Conservation (phyloP, 140 eudicot species). For the Bidens hawaiensis region DNA sequence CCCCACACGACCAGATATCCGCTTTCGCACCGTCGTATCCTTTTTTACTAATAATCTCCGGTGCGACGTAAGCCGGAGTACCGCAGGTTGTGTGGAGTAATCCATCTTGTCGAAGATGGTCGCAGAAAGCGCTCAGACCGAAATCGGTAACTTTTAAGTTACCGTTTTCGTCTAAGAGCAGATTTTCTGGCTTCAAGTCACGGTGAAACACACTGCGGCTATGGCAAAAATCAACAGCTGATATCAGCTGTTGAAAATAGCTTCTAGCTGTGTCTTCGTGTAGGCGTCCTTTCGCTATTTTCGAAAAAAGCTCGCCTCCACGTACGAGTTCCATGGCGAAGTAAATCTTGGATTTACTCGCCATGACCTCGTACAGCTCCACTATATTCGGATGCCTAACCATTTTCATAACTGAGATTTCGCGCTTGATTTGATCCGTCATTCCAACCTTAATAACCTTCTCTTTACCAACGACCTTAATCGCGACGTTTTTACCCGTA, state of each 20-base stretch:
- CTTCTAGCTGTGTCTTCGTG: conserved; percentile 57
- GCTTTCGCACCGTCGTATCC: conserved; percentile 86
- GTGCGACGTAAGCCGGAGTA: conserved; percentile 88
- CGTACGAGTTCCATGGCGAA: conserved; percentile 77
- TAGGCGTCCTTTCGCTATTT: conserved; percentile 49
- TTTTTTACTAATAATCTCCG: conserved; percentile 73
- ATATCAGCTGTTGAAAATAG: conserved; percentile 73
- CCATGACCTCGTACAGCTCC: conserved; percentile 77
- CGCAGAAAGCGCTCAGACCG: conserved; percentile 70
- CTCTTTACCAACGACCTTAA: conserved; percentile 76
- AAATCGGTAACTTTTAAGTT: conserved; percentile 79
- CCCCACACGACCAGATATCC: conserved; percentile 93
- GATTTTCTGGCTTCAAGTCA: conserved; percentile 78
- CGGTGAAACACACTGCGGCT: conserved; percentile 93
- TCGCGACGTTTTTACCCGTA: conserved; percentile 65
- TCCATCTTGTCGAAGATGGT: conserved; percentile 67
- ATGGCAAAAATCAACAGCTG: conserved; percentile 88
- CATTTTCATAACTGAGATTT: conserved; percentile 82
- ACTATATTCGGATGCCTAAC: conserved; percentile 79
- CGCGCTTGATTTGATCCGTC: conserved; percentile 85
- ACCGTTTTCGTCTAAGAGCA: conserved; percentile 69
- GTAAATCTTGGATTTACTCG: conserved; percentile 73
- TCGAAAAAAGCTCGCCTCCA: conserved; percentile 78
- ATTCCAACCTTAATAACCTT: conserved; percentile 73
- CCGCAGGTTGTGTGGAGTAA: conserved; percentile 83